Evolutionary conservation across 352 stramenopile genomes (phyloP), one percentile per base, ranked within the genome.

Genomic region (Phytophthora sojae): DNA sequence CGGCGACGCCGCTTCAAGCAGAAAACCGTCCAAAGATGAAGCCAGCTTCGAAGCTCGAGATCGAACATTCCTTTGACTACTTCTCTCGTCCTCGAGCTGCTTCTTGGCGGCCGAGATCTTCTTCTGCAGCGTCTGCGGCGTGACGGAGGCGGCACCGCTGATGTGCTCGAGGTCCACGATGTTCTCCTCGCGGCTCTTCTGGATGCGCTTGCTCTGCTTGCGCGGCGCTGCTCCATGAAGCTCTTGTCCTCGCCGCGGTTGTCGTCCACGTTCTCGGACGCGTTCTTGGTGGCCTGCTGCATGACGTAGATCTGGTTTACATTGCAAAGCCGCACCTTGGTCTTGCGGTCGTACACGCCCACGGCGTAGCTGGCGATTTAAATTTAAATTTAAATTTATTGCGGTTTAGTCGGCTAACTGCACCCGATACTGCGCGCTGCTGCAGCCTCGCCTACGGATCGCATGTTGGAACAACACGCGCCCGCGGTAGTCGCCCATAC

Each of bases 121-220:
- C 76, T 93, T 90, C 65, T 91, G 80, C 53, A 96, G 77, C 30
- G 86, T 90, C 64, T 93, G 66, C 4, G 21, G 21, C 21, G 85
- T 75, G 17, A 96, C 79, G 0, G 88, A 91, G 2, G 78, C 66
- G 4, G 85, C 87, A 35, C 88, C 86, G 45, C 81, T 92, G 64
- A 96, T 89, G 73, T 96, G 82, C 26, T 90, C 75, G 17, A 93
- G 69, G 58, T 93, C 71, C 30, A 96, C 83, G n/a, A 92, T 77
- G 69, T 94, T 96, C 69, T 94, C 88, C 70, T 94, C 86, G 60
- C 86, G 84, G 44, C 74, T 91, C 61, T 90, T 91, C 64, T 93
- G 85, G 76, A 96, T 92, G 56, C 86, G 83, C 66, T 93, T 92
- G 75, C 85, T 92, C 71, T 93, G 93, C 71, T 96, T 96, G 73